Base-by-base conservation (phyloP, 306 rosid genomes). In the Comarum palustre region DNA sequence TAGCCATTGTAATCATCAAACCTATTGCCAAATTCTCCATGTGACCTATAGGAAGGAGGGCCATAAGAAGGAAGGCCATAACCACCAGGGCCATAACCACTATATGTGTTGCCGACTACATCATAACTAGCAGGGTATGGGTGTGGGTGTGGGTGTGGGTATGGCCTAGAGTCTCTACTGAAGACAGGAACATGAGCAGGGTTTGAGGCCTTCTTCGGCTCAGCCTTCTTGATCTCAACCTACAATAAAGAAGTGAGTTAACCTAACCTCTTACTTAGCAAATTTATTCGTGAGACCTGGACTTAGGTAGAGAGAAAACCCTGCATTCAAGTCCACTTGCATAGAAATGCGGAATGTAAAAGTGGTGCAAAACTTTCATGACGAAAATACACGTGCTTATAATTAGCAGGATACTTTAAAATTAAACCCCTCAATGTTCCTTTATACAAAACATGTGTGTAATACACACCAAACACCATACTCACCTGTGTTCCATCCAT, bases 141-240 rank as follows among this genome's bases (percentile, higher is more conserved):
- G 73, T 84, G 93, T 43, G 93, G 77, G 73, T 84, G 93, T 43
- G 75, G 83, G 90, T 84, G 86, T 78, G 93, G 77, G 73, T 84
- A 91, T 43, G 86, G 77, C 96, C 97, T 92, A 92, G 95, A 86
- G 52, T 89, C 85, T 83, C 93, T 87, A 87, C 86, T 90, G 83
- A 82, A 92, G 42, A 91, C 78, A 83, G 93, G 93, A 84, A 78
- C 83, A 84, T 83, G 85, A 73, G 83, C 82, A 60, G 93, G 84
- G 90, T 86, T 89, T 81, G 97, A 87, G 92, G 90, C 80, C 85
- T 91, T 91, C 91, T 87, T 89, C 81, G 97, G 96, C 84, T 87
- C 92, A 82, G 91, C 97, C 84, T 91, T 91, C 96, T 91, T 91
- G 96, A 91, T 87, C 96, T 91, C 97, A 88, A 92, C 97, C 97